Percentiles rank a stretch among this genome's conserved stretches.
Evolutionary conservation across 2,329 filamentous ascomycete species (phyloP).

Genomic region (Penicillium sp.): DNA sequence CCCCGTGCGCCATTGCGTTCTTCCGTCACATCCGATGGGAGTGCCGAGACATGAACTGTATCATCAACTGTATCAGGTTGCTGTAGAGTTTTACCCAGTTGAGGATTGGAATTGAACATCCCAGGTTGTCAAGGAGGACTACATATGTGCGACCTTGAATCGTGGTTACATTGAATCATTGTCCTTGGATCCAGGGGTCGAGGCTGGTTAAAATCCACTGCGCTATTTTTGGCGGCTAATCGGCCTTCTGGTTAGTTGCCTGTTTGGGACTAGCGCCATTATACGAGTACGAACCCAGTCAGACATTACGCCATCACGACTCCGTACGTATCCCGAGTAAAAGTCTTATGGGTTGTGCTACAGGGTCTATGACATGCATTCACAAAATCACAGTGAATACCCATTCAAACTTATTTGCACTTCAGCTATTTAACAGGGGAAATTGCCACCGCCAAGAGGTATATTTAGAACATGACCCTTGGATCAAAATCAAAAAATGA

Average conservation of each 20-base stretch:
- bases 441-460: neutral
- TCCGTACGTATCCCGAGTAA: neutral
- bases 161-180: neutral
- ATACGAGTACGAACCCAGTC: neutral
- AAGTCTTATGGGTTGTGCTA: neutral
- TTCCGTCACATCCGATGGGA: conserved; percentile 8
- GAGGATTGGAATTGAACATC: neutral
- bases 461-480: neutral
- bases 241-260: conserved; percentile 6
- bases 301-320: neutral
- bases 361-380: neutral
- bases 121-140: neutral
- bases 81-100: neutral
- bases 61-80: neutral
- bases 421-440: neutral
- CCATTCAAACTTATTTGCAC: neutral
- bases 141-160: neutral
- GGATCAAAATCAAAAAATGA: conserved; percentile 18
- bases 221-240: neutral
- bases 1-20: conserved; percentile 11
- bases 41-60: conserved; percentile 2
- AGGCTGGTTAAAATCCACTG: neutral
- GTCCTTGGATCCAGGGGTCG: neutral
- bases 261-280: conserved; percentile 1
- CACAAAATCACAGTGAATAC: neutral